These are phyloP conservation scores for Pichia nakasei DNA, from an alignment of 805 yeast genomes.

Conservation along the genomic window DNA sequence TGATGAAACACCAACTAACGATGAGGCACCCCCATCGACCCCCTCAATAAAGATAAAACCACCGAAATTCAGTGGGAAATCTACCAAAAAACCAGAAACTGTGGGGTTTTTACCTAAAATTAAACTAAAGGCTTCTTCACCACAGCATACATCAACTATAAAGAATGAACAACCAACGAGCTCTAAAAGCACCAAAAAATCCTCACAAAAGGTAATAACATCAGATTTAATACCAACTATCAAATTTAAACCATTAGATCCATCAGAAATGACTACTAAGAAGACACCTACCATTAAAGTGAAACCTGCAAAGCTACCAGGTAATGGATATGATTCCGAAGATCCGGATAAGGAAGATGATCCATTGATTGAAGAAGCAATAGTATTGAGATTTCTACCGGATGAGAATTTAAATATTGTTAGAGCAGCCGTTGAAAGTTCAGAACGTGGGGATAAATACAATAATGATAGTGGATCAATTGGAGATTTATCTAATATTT, in stretches of 20 bases:
- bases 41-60: conserved; percentile 22
- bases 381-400: conserved; percentile 63
- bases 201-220: neutral
- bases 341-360: conserved; percentile 95
- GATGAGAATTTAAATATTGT: conserved; percentile 66
- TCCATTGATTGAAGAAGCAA: conserved; percentile 82
- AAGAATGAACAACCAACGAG: too few relatives aligned
- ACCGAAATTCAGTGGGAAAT: conserved; percentile 5
- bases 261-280: neutral
- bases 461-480: neutral
- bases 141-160: too few relatives aligned
- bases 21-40: conserved; percentile 4
- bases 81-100: neutral
- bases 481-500: conserved; percentile 55
- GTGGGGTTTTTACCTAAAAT: conserved; percentile 8
- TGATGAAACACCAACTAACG: neutral
- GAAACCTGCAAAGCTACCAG: conserved; percentile 64
- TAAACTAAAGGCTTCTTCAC: conserved; percentile 7
- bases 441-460: conserved; percentile 21
- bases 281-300: conserved; percentile 37
- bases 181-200: too few relatives aligned
- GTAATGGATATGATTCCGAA: conserved; percentile 95
- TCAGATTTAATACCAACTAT: conserved; percentile 27
- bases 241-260: conserved; percentile 58
- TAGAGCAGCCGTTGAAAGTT: conserved; percentile 63